Conservation (phyloP, 2,329 filamentous ascomycete genomes). For the Lecanicillium sp. region DNA sequence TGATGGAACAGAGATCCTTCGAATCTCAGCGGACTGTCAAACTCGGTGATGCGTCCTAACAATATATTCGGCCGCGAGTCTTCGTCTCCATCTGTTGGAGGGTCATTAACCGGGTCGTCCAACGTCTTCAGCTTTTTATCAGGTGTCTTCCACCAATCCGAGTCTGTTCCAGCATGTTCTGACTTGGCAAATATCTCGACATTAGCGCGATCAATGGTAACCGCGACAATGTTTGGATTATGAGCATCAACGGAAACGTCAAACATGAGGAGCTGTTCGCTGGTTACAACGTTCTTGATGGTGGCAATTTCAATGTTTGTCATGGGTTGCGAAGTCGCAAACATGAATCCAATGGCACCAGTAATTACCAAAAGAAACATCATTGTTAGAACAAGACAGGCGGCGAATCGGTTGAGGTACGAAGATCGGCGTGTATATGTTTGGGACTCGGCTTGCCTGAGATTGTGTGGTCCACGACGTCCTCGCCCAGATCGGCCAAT, state of each 20-base stretch:
- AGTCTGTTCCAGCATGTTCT: conserved; percentile 68
- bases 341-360: conserved; percentile 81
- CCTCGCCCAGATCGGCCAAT: conserved; percentile 48
- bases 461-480: conserved; percentile 44
- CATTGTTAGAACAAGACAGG: conserved; percentile 75
- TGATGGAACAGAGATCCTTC: conserved; percentile 83
- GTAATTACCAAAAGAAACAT: conserved; percentile 75
- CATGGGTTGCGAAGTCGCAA: conserved; percentile 84
- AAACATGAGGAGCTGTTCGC: conserved; percentile 90
- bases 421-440: conserved; percentile 55
- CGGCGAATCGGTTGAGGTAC: conserved; percentile 67
- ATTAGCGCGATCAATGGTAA: conserved; percentile 79
- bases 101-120: conserved; percentile 28
- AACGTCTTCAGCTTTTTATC: conserved; percentile 17
- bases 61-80: conserved; percentile 64
- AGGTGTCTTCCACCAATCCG: conserved; percentile 46
- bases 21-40: conserved; percentile 82
- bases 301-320: conserved; percentile 68
- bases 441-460: conserved; percentile 67
- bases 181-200: conserved; percentile 93
- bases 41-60: conserved; percentile 78
- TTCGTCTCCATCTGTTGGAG: conserved; percentile 51
- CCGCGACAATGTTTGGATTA: conserved; percentile 87
- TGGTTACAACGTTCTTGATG: conserved; percentile 85
- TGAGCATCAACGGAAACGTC: conserved; percentile 81